A percentile compares a stretch with the other conserved stretches of the same genome.
These are phyloP conservation scores for Elsinoe necatrix DNA, from an alignment of 2,329 filamentous ascomycete genomes.

Conservation along the genomic window DNA sequence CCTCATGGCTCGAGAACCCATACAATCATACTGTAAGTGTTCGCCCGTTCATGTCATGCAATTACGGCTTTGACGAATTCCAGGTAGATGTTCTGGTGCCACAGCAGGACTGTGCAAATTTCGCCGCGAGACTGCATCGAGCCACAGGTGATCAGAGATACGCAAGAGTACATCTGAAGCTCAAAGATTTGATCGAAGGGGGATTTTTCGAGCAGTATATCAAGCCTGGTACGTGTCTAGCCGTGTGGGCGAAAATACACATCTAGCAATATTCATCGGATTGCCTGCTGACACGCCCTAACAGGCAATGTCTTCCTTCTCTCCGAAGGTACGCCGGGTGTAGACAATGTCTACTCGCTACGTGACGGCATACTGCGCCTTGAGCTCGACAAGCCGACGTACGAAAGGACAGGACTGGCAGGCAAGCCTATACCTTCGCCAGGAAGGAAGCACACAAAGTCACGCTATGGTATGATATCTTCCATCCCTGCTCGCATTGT, in stretches of 20 bases:
- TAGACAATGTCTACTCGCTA: conserved; percentile 65
- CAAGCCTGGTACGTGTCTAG: conserved; percentile 55
- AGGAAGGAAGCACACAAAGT: conserved; percentile 56
- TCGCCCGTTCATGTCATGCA: neutral
- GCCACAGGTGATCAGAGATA: conserved; percentile 44
- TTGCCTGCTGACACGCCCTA: neutral
- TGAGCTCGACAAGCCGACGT: conserved; percentile 70
- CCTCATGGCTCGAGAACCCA: conserved; percentile 53
- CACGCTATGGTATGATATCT: conserved; percentile 60
- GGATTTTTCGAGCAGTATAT: conserved; percentile 80
- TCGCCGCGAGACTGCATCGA: conserved; percentile 39
- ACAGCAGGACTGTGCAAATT: conserved; percentile 19
- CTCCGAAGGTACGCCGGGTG: conserved; percentile 62
- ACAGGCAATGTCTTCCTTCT: conserved; percentile 73
- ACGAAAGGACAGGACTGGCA: conserved; percentile 71
- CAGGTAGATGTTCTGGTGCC: conserved; percentile 42
- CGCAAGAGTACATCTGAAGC: conserved; percentile 61
- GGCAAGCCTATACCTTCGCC: conserved; percentile 56
- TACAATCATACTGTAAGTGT: conserved; percentile 56
- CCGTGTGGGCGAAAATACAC: too few relatives aligned
- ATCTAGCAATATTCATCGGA: neutral
- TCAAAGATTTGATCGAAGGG: conserved; percentile 62
- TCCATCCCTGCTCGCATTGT: neutral
- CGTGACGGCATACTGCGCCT: conserved; percentile 64
- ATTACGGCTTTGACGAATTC: neutral